Base-by-base conservation (phyloP, 2,329 filamentous ascomycete genomes). In the Rosellinia necatrix region DNA sequence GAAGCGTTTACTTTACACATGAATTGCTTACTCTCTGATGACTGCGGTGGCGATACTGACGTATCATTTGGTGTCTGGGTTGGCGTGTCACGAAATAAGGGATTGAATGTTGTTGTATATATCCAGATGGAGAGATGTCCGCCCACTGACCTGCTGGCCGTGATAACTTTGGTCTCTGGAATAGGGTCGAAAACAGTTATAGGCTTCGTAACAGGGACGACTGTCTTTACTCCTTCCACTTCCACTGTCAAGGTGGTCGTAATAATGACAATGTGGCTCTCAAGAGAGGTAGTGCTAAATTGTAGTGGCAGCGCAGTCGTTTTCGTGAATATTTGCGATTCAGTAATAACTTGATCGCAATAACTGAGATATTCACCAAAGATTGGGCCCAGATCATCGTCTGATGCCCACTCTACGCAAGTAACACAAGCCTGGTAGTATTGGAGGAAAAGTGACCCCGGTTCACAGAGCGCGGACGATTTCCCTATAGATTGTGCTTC, bases 401-500 rank as follows among this genome's bases (percentile, higher is more conserved):
- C 8, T 4, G 1, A 3, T 8, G 12, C 3, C 4, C 21, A 1
- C 4, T 34, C 4, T 29, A 51, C 0, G 30, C 53, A 56, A 6
- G 1, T 13, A 1, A 0, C 1, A 15, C 53, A 56, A 35, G 27
- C 19, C 1, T 5, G 9, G 15, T 47, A 42, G 10, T 56, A 56
- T 2, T 6, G 2, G 0, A 0, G 1, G 27, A 56, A 56, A 6
- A 2, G 4, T 5, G 41, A 42, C 35, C 37, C 15, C 3, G n/a
- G 3, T 6, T 3, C 17, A 22, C 54, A 57, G 10, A 57, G 17
- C 27, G 4, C 43, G 10, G 49, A 19, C 13, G 0, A 40, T 13
- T 40, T 27, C 7, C 54, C 54, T 3, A 44, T n/a, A 22, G 17
- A 1, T 25, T 57, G 49, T 1, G 42, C 54, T 10, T 49, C 54